A percentile compares a stretch with the other conserved stretches of the same genome.
Conservation (phyloP, 2,329 filamentous ascomycete genomes). For the Cercospora zeae-maydis region DNA sequence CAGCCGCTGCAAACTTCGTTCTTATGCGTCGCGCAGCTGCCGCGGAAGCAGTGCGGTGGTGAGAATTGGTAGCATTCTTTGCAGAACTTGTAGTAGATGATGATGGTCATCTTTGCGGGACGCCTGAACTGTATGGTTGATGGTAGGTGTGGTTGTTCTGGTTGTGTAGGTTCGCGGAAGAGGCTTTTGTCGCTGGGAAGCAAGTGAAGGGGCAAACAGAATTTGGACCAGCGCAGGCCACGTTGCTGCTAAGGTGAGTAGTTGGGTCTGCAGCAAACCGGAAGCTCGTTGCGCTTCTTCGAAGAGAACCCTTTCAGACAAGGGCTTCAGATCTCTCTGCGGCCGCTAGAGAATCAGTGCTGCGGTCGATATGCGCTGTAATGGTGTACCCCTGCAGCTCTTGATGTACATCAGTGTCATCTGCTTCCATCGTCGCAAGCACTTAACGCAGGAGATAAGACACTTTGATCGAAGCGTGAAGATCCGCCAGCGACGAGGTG, state of each 20-base stretch:
- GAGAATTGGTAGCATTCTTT: neutral
- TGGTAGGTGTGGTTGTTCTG: neutral
- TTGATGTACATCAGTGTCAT: too few relatives aligned
- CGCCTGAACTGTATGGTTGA: neutral
- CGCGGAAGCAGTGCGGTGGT: neutral
- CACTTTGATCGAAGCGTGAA: too few relatives aligned
- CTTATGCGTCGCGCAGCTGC: neutral
- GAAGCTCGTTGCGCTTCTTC: neutral
- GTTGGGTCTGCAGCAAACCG: neutral
- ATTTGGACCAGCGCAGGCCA: neutral
- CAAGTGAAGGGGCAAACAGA: neutral
- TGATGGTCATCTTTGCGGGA: neutral
- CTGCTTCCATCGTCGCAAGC: too few relatives aligned
- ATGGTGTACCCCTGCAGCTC: too few relatives aligned
- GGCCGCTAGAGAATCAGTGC: too few relatives aligned
- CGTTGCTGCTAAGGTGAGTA: neutral
- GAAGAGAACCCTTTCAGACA: too few relatives aligned
- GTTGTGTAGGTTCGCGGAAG: neutral
- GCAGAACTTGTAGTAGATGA: neutral
- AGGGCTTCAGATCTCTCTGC: too few relatives aligned
- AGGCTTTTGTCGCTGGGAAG: neutral
- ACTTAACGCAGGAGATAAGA: too few relatives aligned
- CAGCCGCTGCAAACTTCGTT: neutral
- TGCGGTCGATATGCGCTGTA: too few relatives aligned
- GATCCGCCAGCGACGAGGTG: too few relatives aligned